Percentiles rank a stretch among this genome's conserved stretches.
Evolutionary conservation across 257 asterid species (phyloP).

Genomic region (Thymus quinquecostatus): DNA sequence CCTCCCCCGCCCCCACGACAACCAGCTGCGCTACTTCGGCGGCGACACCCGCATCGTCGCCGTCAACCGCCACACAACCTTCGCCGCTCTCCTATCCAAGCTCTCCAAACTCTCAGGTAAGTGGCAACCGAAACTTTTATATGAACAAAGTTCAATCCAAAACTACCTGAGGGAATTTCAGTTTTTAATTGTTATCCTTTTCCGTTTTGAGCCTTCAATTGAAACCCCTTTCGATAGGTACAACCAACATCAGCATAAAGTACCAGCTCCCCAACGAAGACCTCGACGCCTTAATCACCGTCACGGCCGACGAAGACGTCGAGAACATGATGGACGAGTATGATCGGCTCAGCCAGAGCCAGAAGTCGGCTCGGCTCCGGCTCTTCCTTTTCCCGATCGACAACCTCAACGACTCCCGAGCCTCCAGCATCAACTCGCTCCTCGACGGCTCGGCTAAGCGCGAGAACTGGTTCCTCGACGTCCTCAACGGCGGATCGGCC

Average conservation of each 20-base stretch:
- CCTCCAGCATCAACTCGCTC: constrained; percentile 68
- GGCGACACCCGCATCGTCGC: constrained; percentile 85
- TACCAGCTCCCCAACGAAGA: constrained; percentile 97
- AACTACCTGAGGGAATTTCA: neutral
- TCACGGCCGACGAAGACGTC: constrained; percentile 78
- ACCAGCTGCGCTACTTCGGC: constrained; percentile 84
- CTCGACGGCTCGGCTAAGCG: constrained; percentile 91
- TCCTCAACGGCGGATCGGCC: constrained; percentile 71
- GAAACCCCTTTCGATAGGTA: constrained; percentile 31
- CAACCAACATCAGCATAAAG: constrained; percentile 60
- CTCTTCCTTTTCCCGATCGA: constrained; percentile 66
- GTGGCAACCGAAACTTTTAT: neutral
- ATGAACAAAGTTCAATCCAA: neutral
- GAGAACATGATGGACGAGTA: constrained; percentile 96
- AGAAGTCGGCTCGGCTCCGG: constrained; percentile 71
- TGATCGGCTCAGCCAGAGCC: constrained; percentile 66
- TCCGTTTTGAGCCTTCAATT: neutral
- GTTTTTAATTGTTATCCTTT: neutral
- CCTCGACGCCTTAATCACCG: constrained; percentile 81
- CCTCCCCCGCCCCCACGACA: constrained; percentile 85
- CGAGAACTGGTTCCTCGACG: constrained; percentile 86
- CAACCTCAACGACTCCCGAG: constrained; percentile 43
- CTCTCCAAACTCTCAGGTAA: constrained; percentile 64
- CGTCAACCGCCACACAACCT: constrained; percentile 69
- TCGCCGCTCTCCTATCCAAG: constrained; percentile 54